Evolutionary conservation across 805 yeast species (phyloP).

Genomic region (Priceomyces fermenticarens): DNA sequence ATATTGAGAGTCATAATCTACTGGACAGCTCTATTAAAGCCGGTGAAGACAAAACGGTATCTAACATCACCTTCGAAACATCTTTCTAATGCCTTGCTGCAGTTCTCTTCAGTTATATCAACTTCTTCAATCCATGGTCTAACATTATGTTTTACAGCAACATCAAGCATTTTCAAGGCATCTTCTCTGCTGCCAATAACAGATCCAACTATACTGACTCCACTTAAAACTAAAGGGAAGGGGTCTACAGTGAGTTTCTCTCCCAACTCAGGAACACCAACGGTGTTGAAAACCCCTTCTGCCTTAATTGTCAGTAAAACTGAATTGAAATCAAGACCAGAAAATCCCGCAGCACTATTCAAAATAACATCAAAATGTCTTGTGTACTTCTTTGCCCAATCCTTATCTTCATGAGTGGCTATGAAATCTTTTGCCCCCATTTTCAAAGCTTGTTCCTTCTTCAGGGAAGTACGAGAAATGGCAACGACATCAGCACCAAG

Average conservation of each 20-base stretch:
- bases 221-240: conserved; percentile 47
- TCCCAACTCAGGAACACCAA: conserved; percentile 57
- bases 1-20: too few species aligned
- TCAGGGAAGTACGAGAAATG: conserved; percentile 25
- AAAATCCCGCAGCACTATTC: conserved; percentile 51
- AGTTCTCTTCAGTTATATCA: conserved; percentile 51
- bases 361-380: conserved; percentile 49
- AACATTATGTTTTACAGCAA: conserved; percentile 58
- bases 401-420: conserved; percentile 50
- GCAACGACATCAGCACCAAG: conserved; percentile 63
- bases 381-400: conserved; percentile 32
- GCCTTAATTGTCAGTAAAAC: conserved; percentile 19
- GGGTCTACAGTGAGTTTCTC: conserved; percentile 47
- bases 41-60: conserved; percentile 62
- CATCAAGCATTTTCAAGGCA: conserved; percentile 61
- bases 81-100: conserved; percentile 53
- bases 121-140: conserved; percentile 63
- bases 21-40: conserved; percentile 32
- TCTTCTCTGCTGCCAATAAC: conserved; percentile 48
- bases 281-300: conserved; percentile 57
- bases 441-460: conserved; percentile 27
- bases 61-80: conserved; percentile 55
- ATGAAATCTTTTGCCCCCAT: conserved; percentile 35
- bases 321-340: conserved; percentile 37
- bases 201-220: conserved; percentile 51